Percentiles rank a stretch among this genome's conserved stretches.
Conservation (phyloP, 345 rosid genomes). For the Corchorus capsularis region DNA sequence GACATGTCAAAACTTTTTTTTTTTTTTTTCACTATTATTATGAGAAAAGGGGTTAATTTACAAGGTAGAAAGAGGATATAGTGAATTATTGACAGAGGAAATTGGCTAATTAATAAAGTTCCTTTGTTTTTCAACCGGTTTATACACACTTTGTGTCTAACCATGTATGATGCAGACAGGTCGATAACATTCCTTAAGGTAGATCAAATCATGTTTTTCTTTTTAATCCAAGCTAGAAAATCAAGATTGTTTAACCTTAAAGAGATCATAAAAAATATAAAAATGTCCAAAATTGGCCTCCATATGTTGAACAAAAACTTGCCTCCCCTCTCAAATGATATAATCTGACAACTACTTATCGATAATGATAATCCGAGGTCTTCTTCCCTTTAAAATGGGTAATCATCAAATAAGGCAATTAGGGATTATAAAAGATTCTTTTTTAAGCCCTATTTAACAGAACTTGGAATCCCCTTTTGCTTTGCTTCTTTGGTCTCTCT, state of each 20-base stretch:
- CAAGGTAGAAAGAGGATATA: no score
- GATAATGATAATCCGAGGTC: background rate
- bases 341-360: background rate
- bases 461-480: background rate
- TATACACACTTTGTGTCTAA: background rate
- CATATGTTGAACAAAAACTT: background rate
- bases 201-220: background rate
- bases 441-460: background rate
- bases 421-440: background rate
- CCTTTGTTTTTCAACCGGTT: background rate
- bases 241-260: slow-evolving; percentile 11
- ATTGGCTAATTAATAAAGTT: background rate
- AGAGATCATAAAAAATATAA: background rate
- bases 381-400: background rate
- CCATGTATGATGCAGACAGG: background rate
- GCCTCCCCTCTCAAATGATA: background rate
- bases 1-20: no score
- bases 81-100: background rate
- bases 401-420: background rate
- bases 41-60: background rate
- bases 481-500: background rate
- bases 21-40: no score
- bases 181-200: background rate
- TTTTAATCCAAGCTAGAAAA: background rate
- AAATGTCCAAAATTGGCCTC: background rate